Evolutionary conservation across 2,329 filamentous ascomycete species (phyloP), one percentile per base, ranked within the genome.

Genomic region (Lojkania enalia): DNA sequence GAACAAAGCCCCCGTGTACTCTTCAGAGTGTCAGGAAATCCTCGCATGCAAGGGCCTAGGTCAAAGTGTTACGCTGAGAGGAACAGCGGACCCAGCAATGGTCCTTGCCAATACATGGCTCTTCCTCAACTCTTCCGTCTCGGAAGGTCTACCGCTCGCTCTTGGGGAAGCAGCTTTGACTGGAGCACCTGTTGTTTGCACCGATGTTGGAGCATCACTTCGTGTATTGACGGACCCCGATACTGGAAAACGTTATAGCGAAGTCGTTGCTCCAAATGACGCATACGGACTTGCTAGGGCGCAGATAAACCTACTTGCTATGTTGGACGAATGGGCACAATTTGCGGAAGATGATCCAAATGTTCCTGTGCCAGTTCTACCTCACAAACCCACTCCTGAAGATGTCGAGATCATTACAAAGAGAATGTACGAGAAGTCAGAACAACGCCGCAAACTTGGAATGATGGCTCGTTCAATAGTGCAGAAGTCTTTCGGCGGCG

Each of bases 241-340:
- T 7, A 58, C 64, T 18, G 67, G 66, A 32, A 68, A 69, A 42
- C 70, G 75, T 19, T 85, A 81, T 68, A 82, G 80, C 50, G 82
- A 81, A 45, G 79, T 85, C 4, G 81, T 85, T 2, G 79, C 82
- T 12, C 83, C 82, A 2, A 85, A 85, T 54, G 83, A 86, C 59
- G 76, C 82, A 3, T 74, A 75, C 27, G 77, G 78, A 3, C 71
- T 86, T 1, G 83, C 82, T 1, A 73, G 77, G 18, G 83, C 83
- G 0, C 83, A 86, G 55, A 78, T 86, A 50, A 78, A 79, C 44
- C 75, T 85, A 53, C 73, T 86, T 11, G 80, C 76, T 5, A 77
- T 86, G 71, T 67, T 84, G 1, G 82, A 80, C 3, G 77, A 83
- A 57, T 86, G 82, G 82, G 71, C 75, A 41, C 69, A 78, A 37